Evolutionary conservation across 192 early-diverging fungal species (phyloP), one percentile per base, ranked within the genome.

Genomic region (Coemansia umbellata): DNA sequence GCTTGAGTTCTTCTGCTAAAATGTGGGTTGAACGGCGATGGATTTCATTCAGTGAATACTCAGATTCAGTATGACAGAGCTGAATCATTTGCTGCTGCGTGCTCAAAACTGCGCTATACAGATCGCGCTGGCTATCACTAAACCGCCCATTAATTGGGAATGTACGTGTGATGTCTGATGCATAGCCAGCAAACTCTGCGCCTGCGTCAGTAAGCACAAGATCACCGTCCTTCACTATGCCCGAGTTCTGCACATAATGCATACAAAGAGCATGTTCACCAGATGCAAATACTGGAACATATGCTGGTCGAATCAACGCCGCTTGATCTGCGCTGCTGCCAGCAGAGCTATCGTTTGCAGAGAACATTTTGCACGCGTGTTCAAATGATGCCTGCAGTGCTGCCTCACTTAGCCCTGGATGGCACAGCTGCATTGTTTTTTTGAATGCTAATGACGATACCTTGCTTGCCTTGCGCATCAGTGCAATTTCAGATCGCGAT

Each of bases 221-320:
- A 31, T 94, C 87, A 5, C 89, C 91, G 57, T 90, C 82, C 8
- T 80, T 81, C 41, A 59, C 24, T 0, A 57, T 43, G 17, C 44
- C 58, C 40, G 88, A 81, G 65, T 99, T 99, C 49, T 85, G 75
- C 27, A 97, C 93, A 77, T 99, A 99, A 63, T 99, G 96, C 82
- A 99, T 80, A 13, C 85, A 87, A 53, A 95, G 62, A 7, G 93
- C 93, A 59, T 96, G 96, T 37, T 78, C 74, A 27, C 94, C 96
- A 8, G 88, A 83, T 0, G 94, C 96, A 17, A 99, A 91, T 4
- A 99, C 96, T 2, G 96, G 96, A 17, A 99, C 91, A 69, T 99
- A 99, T 13, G 91, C 89, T 21, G 93, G 69, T 30, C 82, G 61
- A 13, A 47, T 53, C 13, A 68, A 57, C 8, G 58, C 44, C 2